Conservation (phyloP, 2,329 filamentous ascomycete species). For the Waltergamsia citrina region DNA sequence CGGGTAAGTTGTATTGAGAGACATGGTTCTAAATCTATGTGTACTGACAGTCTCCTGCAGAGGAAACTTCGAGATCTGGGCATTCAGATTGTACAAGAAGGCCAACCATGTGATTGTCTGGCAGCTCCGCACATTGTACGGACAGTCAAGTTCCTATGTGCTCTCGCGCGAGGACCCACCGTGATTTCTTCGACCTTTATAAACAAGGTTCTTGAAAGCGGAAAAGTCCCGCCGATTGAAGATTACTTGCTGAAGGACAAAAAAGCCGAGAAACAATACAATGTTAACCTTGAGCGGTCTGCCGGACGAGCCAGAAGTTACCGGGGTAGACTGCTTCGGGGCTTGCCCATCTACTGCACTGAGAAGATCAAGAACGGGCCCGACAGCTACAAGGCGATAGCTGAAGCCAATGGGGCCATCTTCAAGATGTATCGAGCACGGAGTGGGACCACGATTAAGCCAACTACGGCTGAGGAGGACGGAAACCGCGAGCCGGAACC, state of each 20-base stretch:
- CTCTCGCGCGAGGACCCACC: constrained; percentile 69
- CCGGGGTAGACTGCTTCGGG: constrained; percentile 63
- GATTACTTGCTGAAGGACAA: constrained; percentile 63
- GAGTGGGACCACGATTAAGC: constrained; percentile 56
- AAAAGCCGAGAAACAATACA: constrained; percentile 62
- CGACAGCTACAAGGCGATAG: constrained; percentile 78
- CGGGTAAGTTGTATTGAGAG: constrained; percentile 45
- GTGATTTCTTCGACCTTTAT: constrained; percentile 74
- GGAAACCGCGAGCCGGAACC: constrained; percentile 55
- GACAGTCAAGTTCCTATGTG: constrained; percentile 88
- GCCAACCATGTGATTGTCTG: constrained; percentile 70
- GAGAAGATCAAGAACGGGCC: constrained; percentile 70
- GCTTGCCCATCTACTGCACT: constrained; percentile 77
- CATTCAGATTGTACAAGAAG: constrained; percentile 70
- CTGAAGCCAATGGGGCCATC: constrained; percentile 78
- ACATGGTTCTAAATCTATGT: constrained; percentile 6
- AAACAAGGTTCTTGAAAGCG: constrained; percentile 62
- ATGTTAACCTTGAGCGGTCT: constrained; percentile 59
- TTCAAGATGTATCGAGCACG: constrained; percentile 71
- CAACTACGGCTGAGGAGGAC: constrained; percentile 55
- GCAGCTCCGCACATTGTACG: constrained; percentile 80
- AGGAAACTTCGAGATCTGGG: constrained; percentile 75
- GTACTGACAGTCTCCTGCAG: constrained; percentile 32
- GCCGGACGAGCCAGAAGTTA: constrained; percentile 66
- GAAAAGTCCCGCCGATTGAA: constrained; percentile 49